Base-by-base conservation (phyloP, 2,329 filamentous ascomycete genomes). In the Fusarium sp. region DNA sequence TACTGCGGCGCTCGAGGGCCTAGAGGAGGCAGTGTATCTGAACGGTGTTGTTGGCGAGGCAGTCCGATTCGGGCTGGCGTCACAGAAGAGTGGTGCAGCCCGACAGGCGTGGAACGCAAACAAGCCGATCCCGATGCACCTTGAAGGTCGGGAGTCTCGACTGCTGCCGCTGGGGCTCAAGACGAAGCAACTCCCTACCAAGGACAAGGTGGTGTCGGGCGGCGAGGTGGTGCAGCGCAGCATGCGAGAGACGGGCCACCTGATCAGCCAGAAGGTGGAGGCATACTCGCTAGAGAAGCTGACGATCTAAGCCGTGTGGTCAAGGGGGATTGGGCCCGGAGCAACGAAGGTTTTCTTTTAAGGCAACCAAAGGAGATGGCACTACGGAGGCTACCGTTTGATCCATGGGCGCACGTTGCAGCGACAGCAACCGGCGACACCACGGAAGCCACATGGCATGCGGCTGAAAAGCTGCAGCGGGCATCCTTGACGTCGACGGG, bases 261-360 rank as follows among this genome's bases (percentile, higher is more conserved):
- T 97, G 81, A 90, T 93, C 80, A 94, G 93, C 80, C 93, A 94
- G 84, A 92, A 92, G 81, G 92, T 95, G 71, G 93, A 93, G 66
- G 91, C 92, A 75, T 98, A 98, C 84, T 94, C 93, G 56, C 88
- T 96, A 75, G 95, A 98, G 85, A 90, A 91, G 83, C 91, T 97
- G 77, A 83, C 88, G 62, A 85, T 95, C 78, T 94, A 87, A 85
- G 79, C 73, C 56, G 39, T 50, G 35, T 32, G 48, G 48, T 25
- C 30, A 35, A 50, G 23, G 20, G 48, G 43, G 41, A 62, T 56
- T 45, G 37, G 56, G 56, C 35, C 54, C 23, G 58, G 59, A 58
- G 52, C 30, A 57, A 60, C 62, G 63, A 72, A 67, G 37, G 61
- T 13, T 72, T 66, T 45, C 32, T 20, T 41, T 34, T 5, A 74